Conservation (phyloP, 2,329 filamentous ascomycete species). For the Aspergillus pseudoviridinutans region DNA sequence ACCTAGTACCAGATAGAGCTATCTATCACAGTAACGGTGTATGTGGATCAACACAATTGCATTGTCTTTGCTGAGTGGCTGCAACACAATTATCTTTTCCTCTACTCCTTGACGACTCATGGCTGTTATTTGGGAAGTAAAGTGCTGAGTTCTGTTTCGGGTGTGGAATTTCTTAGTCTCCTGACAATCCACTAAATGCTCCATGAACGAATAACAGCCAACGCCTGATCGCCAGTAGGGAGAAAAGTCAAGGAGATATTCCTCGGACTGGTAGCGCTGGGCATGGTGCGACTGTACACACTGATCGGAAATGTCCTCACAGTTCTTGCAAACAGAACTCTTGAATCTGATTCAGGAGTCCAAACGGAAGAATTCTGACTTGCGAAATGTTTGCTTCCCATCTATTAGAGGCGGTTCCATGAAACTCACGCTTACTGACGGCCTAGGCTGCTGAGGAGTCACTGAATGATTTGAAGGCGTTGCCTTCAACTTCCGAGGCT, state of each 20-base stretch:
- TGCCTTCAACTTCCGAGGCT: slow-evolving; percentile 70
- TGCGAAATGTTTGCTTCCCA: slow-evolving; percentile 58
- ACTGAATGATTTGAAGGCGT: slow-evolving; percentile 76
- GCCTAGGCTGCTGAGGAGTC: slow-evolving; percentile 85
- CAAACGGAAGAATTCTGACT: slow-evolving; percentile 87
- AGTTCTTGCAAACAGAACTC: slow-evolving; percentile 83
- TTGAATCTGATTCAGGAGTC: slow-evolving; percentile 90
- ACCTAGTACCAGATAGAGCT: slow-evolving; percentile 5
- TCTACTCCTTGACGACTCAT: not conserved
- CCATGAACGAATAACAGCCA: slow-evolving; percentile 14
- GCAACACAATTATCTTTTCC: not conserved
- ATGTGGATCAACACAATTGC: not conserved
- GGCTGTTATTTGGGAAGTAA: not conserved
- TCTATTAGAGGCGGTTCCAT: slow-evolving; percentile 12
- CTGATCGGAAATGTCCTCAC: slow-evolving; percentile 70
- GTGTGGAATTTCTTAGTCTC: not conserved
- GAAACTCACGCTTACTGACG: slow-evolving; percentile 20
- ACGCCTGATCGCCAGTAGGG: slow-evolving; percentile 9
- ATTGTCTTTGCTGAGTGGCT: not conserved
- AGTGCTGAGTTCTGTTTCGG: not conserved
- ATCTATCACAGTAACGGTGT: too few species aligned
- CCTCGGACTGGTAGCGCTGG: slow-evolving; percentile 14
- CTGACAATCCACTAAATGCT: slow-evolving; percentile 3
- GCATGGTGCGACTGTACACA: slow-evolving; percentile 27
- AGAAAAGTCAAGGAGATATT: not conserved